Evolutionary conservation across 2,329 filamentous ascomycete species (phyloP).

Genomic region (Ceratocystis destructans): DNA sequence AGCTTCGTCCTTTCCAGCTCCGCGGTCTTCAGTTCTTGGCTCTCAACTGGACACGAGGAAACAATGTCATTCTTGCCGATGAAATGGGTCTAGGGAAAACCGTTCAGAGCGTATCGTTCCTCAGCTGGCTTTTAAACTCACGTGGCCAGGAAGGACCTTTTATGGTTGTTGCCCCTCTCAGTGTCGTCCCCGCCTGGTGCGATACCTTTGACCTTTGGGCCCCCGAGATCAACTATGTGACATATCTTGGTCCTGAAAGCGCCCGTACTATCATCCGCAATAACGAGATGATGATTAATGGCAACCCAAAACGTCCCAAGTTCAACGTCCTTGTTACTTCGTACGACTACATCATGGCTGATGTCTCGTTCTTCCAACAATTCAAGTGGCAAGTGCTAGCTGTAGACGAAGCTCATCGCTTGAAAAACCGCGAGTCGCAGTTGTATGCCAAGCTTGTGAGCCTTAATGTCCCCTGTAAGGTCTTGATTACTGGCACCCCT

Average conservation of each 20-base stretch:
- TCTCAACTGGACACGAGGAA: constrained; percentile 86
- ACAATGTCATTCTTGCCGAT: constrained; percentile 94
- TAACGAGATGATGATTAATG: constrained; percentile 75
- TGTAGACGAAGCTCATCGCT: constrained; percentile 88
- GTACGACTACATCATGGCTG: constrained; percentile 87
- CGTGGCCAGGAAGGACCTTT: constrained; percentile 86
- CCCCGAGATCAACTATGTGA: constrained; percentile 90
- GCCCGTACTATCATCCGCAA: constrained; percentile 79
- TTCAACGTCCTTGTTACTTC: constrained; percentile 98
- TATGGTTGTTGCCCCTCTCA: constrained; percentile 90
- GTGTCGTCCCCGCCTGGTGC: constrained; percentile 94
- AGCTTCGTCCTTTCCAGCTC: constrained; percentile 85
- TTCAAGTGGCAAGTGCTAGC: constrained; percentile 98
- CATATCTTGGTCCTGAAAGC: constrained; percentile 82
- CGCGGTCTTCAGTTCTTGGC: constrained; percentile 89
- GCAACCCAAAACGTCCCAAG: constrained; percentile 76
- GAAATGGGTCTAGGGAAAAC: constrained; percentile 99
- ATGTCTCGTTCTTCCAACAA: constrained; percentile 68
- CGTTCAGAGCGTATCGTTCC: constrained; percentile 90
- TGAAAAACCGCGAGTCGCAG: constrained; percentile 94
- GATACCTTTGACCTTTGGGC: constrained; percentile 97
- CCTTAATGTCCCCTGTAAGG: constrained; percentile 75
- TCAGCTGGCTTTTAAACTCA: constrained; percentile 91
- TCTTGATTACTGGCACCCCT: constrained; percentile 91
- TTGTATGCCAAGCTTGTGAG: constrained; percentile 73